Conservation (phyloP, 2,329 filamentous ascomycete genomes). For the Neodidymelliopsis sp. region DNA sequence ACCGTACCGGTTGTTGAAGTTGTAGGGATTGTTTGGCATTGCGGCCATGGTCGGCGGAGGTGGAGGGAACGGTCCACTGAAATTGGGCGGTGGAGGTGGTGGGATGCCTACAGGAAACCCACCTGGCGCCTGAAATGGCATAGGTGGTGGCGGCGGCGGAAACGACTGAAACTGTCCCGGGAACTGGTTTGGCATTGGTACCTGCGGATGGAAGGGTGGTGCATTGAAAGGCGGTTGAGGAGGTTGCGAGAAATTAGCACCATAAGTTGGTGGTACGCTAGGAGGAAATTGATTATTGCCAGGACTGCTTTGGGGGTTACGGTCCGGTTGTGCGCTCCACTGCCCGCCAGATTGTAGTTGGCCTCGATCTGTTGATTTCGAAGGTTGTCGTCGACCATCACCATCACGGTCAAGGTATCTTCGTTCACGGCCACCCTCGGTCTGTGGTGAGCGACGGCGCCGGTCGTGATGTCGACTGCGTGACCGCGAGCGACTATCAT, state of each 20-base stretch:
- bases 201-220: slow-evolving; percentile 30
- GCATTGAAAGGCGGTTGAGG: slow-evolving; percentile 25
- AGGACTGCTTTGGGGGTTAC: slow-evolving; percentile 9
- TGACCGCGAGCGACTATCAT: slow-evolving; percentile 27
- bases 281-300: slow-evolving; percentile 16
- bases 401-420: slow-evolving; percentile 17
- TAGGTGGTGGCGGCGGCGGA: slow-evolving; percentile 31
- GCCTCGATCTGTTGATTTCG: slow-evolving; percentile 15
- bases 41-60: slow-evolving; percentile 28
- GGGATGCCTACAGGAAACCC: slow-evolving; percentile 22
- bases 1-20: slow-evolving; percentile 18
- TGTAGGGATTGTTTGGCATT: slow-evolving; percentile 22
- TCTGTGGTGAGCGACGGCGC: slow-evolving; percentile 21
- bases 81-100: slow-evolving; percentile 37
- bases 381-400: slow-evolving; percentile 18
- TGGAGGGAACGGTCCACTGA: slow-evolving; percentile 31
- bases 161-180: slow-evolving; percentile 29
- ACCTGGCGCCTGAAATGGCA: slow-evolving; percentile 26
- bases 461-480: slow-evolving; percentile 21
- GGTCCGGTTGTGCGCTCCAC: slow-evolving; percentile 17
- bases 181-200: slow-evolving; percentile 25
- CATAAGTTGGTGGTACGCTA: slow-evolving; percentile 11
- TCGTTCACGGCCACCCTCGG: slow-evolving; percentile 15
- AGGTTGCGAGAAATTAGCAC: slow-evolving; percentile 19
- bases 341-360: slow-evolving; percentile 20